Conservation (phyloP, 78 protist species). For the Paratrimastix pyriformis region DNA sequence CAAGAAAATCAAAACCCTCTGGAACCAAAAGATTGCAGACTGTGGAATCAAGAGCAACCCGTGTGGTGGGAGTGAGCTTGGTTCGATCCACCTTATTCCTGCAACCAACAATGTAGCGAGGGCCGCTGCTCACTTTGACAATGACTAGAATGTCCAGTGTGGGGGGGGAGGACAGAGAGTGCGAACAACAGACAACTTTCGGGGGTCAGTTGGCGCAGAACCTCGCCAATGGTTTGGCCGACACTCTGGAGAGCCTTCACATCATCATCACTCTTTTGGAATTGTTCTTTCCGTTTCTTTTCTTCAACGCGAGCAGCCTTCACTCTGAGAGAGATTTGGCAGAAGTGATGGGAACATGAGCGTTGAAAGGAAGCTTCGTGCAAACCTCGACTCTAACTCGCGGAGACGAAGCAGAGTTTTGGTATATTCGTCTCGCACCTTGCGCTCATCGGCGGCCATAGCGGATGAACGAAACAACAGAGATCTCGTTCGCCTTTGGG, state of each 20-base stretch:
- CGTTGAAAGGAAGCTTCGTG: no score
- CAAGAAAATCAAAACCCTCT: neutral
- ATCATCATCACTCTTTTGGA: slow-evolving; percentile 85
- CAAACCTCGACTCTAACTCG: no score
- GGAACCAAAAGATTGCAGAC: neutral
- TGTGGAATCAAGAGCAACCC: slow-evolving; percentile 98
- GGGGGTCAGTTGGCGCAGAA: slow-evolving; percentile 85
- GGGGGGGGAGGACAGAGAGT: neutral
- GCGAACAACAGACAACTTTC: slow-evolving; percentile 63
- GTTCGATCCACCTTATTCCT: slow-evolving; percentile 55
- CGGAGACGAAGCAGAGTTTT: no score
- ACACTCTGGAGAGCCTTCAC: slow-evolving; percentile 90
- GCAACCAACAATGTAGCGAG: slow-evolving; percentile 96
- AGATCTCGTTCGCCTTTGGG: no score
- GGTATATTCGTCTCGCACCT: no score
- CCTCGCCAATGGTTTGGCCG: slow-evolving; percentile 98
- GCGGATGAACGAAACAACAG: no score
- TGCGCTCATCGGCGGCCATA: no score
- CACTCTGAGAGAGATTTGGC: no score
- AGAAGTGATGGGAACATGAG: no score
- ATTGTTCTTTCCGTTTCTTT: slow-evolving; percentile 43
- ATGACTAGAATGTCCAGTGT: slow-evolving; percentile 47
- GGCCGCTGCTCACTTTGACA: slow-evolving; percentile 95
- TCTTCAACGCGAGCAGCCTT: slow-evolving; percentile 31
- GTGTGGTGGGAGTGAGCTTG: slow-evolving; percentile 75